Evolutionary conservation across 305 asterid species (phyloP).

Genomic region (Fraxinus floribunda): DNA sequence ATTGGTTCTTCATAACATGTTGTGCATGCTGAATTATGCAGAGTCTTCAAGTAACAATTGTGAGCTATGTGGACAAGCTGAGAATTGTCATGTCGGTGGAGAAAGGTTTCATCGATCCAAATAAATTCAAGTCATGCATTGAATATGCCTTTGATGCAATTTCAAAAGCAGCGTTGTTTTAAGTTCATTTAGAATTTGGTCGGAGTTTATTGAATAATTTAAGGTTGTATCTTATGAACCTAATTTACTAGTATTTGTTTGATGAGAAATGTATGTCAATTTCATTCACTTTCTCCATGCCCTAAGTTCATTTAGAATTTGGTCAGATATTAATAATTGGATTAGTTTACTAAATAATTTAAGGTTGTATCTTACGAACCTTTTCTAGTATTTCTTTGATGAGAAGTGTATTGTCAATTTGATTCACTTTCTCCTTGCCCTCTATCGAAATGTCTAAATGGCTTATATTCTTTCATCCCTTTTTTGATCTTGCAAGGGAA

Average conservation of each 20-base stretch:
- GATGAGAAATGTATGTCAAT: not conserved
- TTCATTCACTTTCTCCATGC: not conserved
- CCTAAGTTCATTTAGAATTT: not conserved
- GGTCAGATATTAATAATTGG: not conserved
- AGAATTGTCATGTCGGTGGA: constrained; percentile 50
- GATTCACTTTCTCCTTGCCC: not conserved
- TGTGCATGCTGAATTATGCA: constrained; percentile 20
- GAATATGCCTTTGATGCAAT: constrained; percentile 45
- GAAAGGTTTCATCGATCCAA: constrained; percentile 47
- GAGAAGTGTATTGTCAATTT: not conserved
- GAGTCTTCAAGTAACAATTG: constrained; percentile 52
- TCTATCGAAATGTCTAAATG: not conserved
- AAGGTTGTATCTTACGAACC: not conserved
- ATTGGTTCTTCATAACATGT: not conserved
- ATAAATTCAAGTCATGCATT: constrained; percentile 42
- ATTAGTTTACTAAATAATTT: not conserved
- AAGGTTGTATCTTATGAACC: too few species aligned
- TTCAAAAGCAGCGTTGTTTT: constrained; percentile 35
- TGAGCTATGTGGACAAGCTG: constrained; percentile 54
- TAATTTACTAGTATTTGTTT: not conserved
- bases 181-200: too few species aligned
- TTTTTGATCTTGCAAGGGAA: not conserved
- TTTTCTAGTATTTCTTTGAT: not conserved
- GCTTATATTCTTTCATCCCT: not conserved
- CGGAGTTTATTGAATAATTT: too few species aligned